phyloP scores from a whole-genome alignment of 2,329 filamentous ascomycete species.

The Canariomyces notabilis region DNA sequence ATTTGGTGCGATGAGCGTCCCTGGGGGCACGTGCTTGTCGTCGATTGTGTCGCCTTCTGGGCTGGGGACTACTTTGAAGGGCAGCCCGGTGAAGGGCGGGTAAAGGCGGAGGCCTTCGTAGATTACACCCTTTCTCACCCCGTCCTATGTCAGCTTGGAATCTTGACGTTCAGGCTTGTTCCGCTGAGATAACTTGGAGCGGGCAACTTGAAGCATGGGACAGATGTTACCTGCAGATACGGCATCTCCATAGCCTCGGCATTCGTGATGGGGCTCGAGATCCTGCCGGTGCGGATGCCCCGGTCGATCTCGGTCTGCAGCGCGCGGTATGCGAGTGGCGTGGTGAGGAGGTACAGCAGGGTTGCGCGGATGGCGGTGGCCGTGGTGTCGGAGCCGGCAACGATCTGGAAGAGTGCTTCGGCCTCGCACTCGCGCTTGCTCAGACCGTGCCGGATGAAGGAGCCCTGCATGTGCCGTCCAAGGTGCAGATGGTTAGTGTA shows the following conservation, averaged over 20 bases:
- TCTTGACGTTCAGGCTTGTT: no score
- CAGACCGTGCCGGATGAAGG: slow-evolving; percentile 21
- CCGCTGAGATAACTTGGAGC: no score
- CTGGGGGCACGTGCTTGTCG: slow-evolving; percentile 29
- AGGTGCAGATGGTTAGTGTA: neutral
- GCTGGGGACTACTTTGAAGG: slow-evolving; percentile 28
- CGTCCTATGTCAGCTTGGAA: neutral
- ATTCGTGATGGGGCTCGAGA: slow-evolving; percentile 15
- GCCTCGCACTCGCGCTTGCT: slow-evolving; percentile 15
- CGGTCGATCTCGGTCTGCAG: slow-evolving; percentile 23
- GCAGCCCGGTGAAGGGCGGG: slow-evolving; percentile 20
- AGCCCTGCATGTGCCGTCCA: slow-evolving; percentile 2
- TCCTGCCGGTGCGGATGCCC: slow-evolving; percentile 7
- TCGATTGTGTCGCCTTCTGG: slow-evolving; percentile 28
- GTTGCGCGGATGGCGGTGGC: slow-evolving; percentile 27
- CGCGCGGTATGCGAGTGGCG: slow-evolving; percentile 21
- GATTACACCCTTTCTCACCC: slow-evolving; percentile 24
- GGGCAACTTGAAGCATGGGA: neutral
- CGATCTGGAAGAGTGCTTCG: slow-evolving; percentile 20
- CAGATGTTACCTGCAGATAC: slow-evolving; percentile 19
- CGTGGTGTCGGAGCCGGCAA: slow-evolving; percentile 30
- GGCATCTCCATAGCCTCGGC: slow-evolving; percentile 17
- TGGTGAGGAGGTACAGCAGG: slow-evolving; percentile 27
- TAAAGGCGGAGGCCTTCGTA: slow-evolving; percentile 24
- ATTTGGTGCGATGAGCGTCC: slow-evolving; percentile 25